Evolutionary conservation across 257 asterid species (phyloP), one percentile per base, ranked within the genome.

Genomic region (Gardenia jasminoides): DNA sequence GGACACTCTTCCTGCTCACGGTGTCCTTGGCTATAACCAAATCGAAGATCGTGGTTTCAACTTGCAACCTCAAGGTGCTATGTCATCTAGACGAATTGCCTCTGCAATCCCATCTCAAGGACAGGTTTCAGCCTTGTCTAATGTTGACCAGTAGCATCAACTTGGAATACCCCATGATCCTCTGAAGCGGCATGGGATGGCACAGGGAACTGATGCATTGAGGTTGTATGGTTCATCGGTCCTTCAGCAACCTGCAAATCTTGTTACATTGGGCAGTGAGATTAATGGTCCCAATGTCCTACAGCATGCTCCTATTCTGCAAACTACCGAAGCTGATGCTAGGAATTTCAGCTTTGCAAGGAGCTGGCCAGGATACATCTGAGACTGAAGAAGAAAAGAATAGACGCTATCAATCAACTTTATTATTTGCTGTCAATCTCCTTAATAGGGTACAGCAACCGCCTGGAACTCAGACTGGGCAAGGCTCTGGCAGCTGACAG

Each of bases 301-400:
- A 69, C 89, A 81, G 82, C 94, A 89, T 76, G 83, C 84, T 36
- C 82, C 86, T 80, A 77, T 83, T 77, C 91, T 87, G 0, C 81
- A 58, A 82, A 81, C 91, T 76, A 80, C 92, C 54, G 91, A 81
- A 66, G 61, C 77, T 59, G 92, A 83, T 64, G 81, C 41, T 19
- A 28, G 84, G 43, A 84, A 87, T 84, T 74, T 79, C 88, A 84
- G 81, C 91, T 79, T 69, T 87, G 64, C 86, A 73, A 85, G 96
- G 92, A 83, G 84, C 47, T 43, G 86, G 62, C 70, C 94, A 86
- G 88, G 97, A 88, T 72, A 85, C 84, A 75, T 64, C 85, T 76
- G 99, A 95, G 83, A 83, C 92, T 0, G 99, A 95, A 88, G 93
- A 85, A 28, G 98, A 93, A 78, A 95, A 95, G 88, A 92, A 95